Base-by-base conservation (phyloP, 163 green algal genomes). In the Smithsoniella earleae region DNA sequence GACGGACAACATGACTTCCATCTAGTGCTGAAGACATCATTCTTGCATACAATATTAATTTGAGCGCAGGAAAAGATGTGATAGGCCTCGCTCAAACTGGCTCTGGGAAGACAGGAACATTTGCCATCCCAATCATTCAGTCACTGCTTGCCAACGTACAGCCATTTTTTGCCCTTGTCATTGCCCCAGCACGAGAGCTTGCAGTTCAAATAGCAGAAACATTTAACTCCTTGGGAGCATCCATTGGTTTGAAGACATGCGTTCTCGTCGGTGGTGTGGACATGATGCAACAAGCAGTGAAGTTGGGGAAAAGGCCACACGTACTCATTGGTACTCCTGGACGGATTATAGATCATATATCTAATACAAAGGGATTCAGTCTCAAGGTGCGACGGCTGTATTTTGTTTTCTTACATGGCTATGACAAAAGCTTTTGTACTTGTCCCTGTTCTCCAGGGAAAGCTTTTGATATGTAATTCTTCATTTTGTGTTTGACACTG, bases 41-140 rank as follows among this genome's bases (percentile, higher is more conserved):
- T n/a, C n/a, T 16, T 34, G 49, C 73, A 62, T 75, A 30, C 6
- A 3, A 3, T 18, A 33, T 8, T 18, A 20, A 4, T 36, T n/a
- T 8, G 55, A 76, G 8, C 45, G 54, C 85, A 96, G 92, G 89
- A 36, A 84, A 90, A 54, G 94, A 99, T 75, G 84, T 99, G 27
- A 97, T 99, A 62, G 94, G 92, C 5, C 85, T 99, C 22, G 94
- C 94, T 45, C 94, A 98, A 78, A 99, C 94, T 16, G 94, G 94
- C 13, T 93, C 83, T 10, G 94, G 94, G 30, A 99, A 99, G 80
- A 99, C 94, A 13, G 94, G 88, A 36, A 93, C 94, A 28, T 99
- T 99, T 82, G 89, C 89, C 22, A 78, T 99, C 31, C 94, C 94
- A 66, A 95, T 98, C 66, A 83, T 98, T 34, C 89, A 96, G 77